These are phyloP conservation scores for Cladosporium sp. DNA, from an alignment of 2,329 filamentous ascomycete genomes.

Conservation along the genomic window DNA sequence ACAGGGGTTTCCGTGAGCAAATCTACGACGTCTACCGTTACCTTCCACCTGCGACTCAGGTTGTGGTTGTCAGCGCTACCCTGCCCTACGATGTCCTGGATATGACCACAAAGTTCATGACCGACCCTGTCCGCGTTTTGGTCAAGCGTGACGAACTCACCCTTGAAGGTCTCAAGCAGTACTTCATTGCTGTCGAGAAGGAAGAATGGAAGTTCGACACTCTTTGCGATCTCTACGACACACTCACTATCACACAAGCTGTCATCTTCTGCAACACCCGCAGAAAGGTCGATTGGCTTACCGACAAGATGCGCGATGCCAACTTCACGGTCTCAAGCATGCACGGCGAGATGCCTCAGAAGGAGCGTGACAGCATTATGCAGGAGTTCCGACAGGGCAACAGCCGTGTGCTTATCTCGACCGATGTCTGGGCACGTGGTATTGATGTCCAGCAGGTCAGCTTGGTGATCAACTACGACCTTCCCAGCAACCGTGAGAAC, in stretches of 20 bases:
- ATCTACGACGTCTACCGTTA: conserved; percentile 99
- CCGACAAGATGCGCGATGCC: conserved; percentile 90
- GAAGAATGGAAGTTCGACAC: conserved; percentile 99
- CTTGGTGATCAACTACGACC: conserved; percentile 99
- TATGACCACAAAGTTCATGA: conserved; percentile 99
- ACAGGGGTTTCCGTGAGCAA: conserved; percentile 99
- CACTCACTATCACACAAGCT: conserved; percentile 97
- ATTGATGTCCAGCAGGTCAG: conserved; percentile 99
- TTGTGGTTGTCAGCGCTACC: conserved; percentile 95
- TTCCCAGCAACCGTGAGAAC: conserved; percentile 98
- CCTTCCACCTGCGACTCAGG: conserved; percentile 95
- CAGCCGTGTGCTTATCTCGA: conserved; percentile 97
- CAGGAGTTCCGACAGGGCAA: conserved; percentile 99
- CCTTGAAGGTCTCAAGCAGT: conserved; percentile 99
- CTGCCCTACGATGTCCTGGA: conserved; percentile 99
- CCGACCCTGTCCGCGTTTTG: conserved; percentile 95
- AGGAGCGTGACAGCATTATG: conserved; percentile 98
- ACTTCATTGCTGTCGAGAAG: conserved; percentile 99
- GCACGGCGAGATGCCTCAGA: conserved; percentile 99
- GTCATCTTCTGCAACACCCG: conserved; percentile 99
- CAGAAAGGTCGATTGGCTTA: conserved; percentile 99
- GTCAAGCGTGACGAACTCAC: conserved; percentile 99
- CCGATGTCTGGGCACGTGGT: conserved; percentile 95
- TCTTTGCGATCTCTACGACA: conserved; percentile 97
- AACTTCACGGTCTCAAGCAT: conserved; percentile 99